Evolutionary conservation across 768 basidiomycete genomes (phyloP), one percentile per base, ranked within the genome.

Genomic region (Flagelloscypha sp.): DNA sequence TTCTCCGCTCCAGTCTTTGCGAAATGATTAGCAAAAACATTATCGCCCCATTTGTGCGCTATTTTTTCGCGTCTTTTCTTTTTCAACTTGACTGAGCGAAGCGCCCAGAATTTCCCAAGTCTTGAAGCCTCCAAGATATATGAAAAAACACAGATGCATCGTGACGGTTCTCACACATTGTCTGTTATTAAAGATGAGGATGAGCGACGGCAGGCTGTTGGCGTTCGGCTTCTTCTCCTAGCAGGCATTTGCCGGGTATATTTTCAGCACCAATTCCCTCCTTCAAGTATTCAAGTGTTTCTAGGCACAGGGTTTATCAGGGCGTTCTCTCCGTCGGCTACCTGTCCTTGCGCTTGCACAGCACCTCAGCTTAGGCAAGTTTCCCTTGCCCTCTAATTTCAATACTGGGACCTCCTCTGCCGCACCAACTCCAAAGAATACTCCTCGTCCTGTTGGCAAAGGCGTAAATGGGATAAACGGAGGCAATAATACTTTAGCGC

Each of bases 331-430:
- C 9, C 77, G 95, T 9, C 78, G 92, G 6, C 67, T 99, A n/a
- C 95, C 95, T 3, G 89, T 98, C 30, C 74, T 98, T 13, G 88
- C 93, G 2, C 76, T 95, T 30, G 88, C 94, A 4, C 70, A 76
- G 6, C 81, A 89, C 52, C 79, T 97, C 33, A 73, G 79, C 19
- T 57, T 68, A 11, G 70, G 74, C n/a, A 57, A 54, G 43, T 30
- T 62, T 10, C 36, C 34, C 17, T 31, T 35, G 3, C 36, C 45
- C 16, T 20, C 30, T 18, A 42, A 36, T 15, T 16, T 12, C 15
- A 24, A 11, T 10, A 28, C 23, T 24, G 4, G 19, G 18, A 27
- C 9, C 24, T n/a, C 21, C 18, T 22, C 29, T 21, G 30, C 43
- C 15, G 24, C 36, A 10, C 34, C 10, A 17, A n/a, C 20, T 16